A percentile compares a stretch with the other conserved stretches of the same genome.
Evolutionary conservation across 2,329 filamentous ascomycete genomes (phyloP).

Genomic region (Venturia nashicola): DNA sequence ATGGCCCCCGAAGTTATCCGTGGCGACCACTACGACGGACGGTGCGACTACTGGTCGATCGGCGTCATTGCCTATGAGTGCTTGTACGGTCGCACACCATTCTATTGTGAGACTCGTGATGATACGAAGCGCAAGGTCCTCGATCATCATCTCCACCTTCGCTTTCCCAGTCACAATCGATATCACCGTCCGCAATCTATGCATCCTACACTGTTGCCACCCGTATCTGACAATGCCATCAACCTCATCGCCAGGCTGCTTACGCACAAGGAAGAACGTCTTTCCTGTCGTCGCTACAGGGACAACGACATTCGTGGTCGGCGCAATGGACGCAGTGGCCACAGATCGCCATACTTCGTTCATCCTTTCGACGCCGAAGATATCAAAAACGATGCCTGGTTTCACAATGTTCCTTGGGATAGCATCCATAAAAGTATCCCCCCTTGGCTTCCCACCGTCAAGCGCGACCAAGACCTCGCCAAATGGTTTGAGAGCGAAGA

Average conservation of each 20-base stretch:
- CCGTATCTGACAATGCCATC: constrained; percentile 58
- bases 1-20: constrained; percentile 92
- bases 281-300: constrained; percentile 66
- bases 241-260: constrained; percentile 65
- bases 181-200: constrained; percentile 40
- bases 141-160: constrained; percentile 32
- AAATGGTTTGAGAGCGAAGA: constrained; percentile 85
- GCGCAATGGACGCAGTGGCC: neutral
- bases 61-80: constrained; percentile 93
- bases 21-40: constrained; percentile 73
- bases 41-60: constrained; percentile 96
- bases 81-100: constrained; percentile 82
- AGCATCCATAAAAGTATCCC: constrained; percentile 57
- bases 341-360: constrained; percentile 44
- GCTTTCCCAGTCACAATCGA: constrained; percentile 49
- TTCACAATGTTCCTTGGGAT: constrained; percentile 67
- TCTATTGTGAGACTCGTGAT: constrained; percentile 68
- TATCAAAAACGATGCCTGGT: constrained; percentile 83
- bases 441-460: constrained; percentile 67
- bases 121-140: constrained; percentile 80
- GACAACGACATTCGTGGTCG: constrained; percentile 42
- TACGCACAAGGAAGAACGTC: constrained; percentile 59
- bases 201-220: constrained; percentile 22
- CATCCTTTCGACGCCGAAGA: constrained; percentile 76
- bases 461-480: constrained; percentile 41